Evolutionary conservation across 2,329 filamentous ascomycete genomes (phyloP).

Genomic region (Lasiodiplodia sp.): DNA sequence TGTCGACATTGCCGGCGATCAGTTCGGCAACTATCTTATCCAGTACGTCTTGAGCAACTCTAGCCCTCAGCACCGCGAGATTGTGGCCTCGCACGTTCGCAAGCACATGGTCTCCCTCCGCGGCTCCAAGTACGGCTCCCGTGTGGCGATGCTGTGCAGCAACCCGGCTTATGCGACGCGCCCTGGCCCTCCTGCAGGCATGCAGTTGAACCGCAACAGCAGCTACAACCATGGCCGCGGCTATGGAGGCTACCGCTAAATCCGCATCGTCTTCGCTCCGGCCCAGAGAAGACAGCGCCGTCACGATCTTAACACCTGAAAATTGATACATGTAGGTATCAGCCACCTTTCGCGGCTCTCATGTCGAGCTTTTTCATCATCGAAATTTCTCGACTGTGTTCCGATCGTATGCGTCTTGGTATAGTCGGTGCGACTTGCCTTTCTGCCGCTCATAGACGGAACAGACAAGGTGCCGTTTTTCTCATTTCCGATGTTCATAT

Average conservation of each 20-base stretch:
- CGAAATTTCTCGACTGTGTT: conserved; percentile 28
- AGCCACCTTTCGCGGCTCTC: conserved; percentile 23
- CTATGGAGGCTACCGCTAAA: conserved; percentile 33
- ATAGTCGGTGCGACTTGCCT: conserved; percentile 27
- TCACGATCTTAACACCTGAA: conserved; percentile 26
- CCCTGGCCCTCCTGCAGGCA: conserved; percentile 80
- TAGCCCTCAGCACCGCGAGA: conserved; percentile 84
- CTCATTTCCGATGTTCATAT: conserved; percentile 24
- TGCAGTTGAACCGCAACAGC: conserved; percentile 47
- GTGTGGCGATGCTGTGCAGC: conserved; percentile 98
- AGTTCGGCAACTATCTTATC: conserved; percentile 98
- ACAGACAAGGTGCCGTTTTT: conserved; percentile 12
- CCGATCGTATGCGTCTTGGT: conserved; percentile 28
- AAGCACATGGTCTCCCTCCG: conserved; percentile 99
- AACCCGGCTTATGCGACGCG: conserved; percentile 90
- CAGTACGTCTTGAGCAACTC: conserved; percentile 96
- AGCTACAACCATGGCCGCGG: conserved; percentile 35
- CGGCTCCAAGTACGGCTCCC: conserved; percentile 97
- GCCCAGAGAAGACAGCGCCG: conserved; percentile 7
- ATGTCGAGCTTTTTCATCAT: conserved; percentile 28
- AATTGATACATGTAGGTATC: conserved; percentile 29
- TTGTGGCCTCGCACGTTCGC: conserved; percentile 91
- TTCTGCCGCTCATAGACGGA: conserved; percentile 19
- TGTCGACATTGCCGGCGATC: conserved; percentile 97
- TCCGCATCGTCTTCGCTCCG: conserved; percentile 13